Base-by-base conservation (phyloP, 1,139 yeast species). In the Suhomyces terraborum region DNA sequence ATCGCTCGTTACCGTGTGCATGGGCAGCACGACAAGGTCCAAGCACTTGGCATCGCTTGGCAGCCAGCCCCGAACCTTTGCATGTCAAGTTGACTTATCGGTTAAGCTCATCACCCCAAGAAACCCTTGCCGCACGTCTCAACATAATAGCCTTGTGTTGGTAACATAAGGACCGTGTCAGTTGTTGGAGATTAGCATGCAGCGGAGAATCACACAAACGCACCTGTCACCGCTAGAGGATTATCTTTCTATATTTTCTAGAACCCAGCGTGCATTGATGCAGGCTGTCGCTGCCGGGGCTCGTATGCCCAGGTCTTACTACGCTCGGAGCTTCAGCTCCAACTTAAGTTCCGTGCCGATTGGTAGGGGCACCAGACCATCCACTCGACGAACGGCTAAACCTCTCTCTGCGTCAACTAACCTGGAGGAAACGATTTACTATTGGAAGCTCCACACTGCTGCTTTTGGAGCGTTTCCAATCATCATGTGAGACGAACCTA, bases 161-260 rank as follows among this genome's bases (percentile, higher is more conserved):
- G n/a, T n/a, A n/a, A n/a, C n/a, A n/a, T n/a, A n/a, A n/a, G n/a
- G n/a, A n/a, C n/a, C n/a, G n/a, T n/a, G n/a, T n/a, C n/a, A n/a
- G n/a, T n/a, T n/a, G n/a, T n/a, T n/a, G n/a, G n/a, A n/a, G n/a
- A n/a, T n/a, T n/a, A n/a, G n/a, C n/a, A n/a, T n/a, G n/a, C n/a
- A n/a, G n/a, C n/a, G n/a, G n/a, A n/a, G n/a, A n/a, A n/a, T n/a
- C n/a, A n/a, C 26, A 24, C 27, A 24, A 24, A 24, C 27, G 27
- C 27, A 24, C 17, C 27, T 24, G 27, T 24, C 27, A 24, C 27
- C 27, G 27, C 17, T 24, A 24, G 27, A 24, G 27, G 27, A 24
- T 24, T 24, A 12, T 24, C 27, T 10, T 16, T 12, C 2, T 14
- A 24, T 24, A 24, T 24, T 24, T 24, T 24, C 27, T 24, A 12